Percentiles rank a stretch among this genome's conserved stretches.
Conservation (phyloP, 441 rosid species). For the Oxalis stricta region DNA sequence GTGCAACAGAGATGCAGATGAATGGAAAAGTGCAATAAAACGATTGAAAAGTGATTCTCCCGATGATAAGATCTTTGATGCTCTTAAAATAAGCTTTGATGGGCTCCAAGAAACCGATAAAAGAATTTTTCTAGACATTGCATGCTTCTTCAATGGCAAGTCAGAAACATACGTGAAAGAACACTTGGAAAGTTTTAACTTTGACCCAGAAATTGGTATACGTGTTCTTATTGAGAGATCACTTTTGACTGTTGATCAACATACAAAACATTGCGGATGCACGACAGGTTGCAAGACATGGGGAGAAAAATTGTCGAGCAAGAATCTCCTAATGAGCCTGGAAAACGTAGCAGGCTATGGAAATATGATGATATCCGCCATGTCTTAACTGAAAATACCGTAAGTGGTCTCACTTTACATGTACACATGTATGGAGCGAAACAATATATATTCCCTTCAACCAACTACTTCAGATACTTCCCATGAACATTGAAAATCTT, state of each 20-base stretch:
- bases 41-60: constrained; percentile 8
- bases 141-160: constrained; percentile 21
- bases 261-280: too few relatives aligned
- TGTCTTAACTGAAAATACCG: constrained; percentile 11
- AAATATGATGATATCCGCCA: constrained; percentile 6
- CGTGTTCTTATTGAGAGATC: constrained; percentile 13
- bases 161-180: constrained; percentile 9
- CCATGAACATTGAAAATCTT: background rate
- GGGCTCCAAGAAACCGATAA: constrained; percentile 6
- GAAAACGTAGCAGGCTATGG: constrained; percentile 37
- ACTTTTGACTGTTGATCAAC: constrained; percentile 13
- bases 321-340: constrained; percentile 21
- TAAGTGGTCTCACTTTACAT: background rate
- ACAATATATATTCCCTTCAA: background rate
- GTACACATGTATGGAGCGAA: too few relatives aligned
- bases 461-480: background rate
- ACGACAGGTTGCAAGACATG: constrained; percentile 39
- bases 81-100: constrained; percentile 17
- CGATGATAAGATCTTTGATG: constrained; percentile 2
- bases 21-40: too few relatives aligned
- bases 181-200: constrained; percentile 12
- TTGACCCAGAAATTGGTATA: constrained; percentile 14
- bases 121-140: constrained; percentile 24
- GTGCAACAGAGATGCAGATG: constrained; percentile 1
- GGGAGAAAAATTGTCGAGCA: constrained; percentile 31